phyloP scores from a whole-genome alignment of 2,329 filamentous ascomycete genomes.

The Phialemoniopsis sp. region DNA sequence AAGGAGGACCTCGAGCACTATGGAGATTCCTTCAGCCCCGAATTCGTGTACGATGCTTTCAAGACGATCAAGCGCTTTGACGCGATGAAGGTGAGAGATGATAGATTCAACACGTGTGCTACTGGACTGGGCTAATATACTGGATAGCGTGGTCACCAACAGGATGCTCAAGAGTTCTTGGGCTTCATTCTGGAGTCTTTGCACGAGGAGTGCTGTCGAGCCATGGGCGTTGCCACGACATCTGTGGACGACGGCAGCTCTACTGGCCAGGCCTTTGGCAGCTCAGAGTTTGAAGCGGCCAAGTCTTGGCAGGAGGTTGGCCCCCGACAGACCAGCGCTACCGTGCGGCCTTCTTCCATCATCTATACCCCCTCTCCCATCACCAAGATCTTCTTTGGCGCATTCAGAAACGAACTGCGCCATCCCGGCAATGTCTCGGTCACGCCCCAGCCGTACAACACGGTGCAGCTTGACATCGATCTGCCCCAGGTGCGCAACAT shows the following conservation, averaged over 20 bases:
- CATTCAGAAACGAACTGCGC: constrained; percentile 82
- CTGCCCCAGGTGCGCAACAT: constrained; percentile 85
- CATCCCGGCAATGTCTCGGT: constrained; percentile 89
- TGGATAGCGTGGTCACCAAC: constrained; percentile 80
- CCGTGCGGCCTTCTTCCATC: constrained; percentile 81
- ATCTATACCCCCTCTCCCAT: constrained; percentile 74
- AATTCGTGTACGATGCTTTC: constrained; percentile 94
- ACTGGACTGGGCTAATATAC: constrained; percentile 7
- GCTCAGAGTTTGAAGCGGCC: constrained; percentile 12
- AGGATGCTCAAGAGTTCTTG: constrained; percentile 96
- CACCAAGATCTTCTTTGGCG: constrained; percentile 91
- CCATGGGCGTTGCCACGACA: constrained; percentile 54
- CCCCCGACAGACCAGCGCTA: constrained; percentile 79
- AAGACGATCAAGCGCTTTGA: constrained; percentile 81
- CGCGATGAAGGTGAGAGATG: constrained; percentile 72
- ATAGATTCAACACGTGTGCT: neutral
- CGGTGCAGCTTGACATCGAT: constrained; percentile 91
- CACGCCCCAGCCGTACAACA: constrained; percentile 89
- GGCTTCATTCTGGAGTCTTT: constrained; percentile 89
- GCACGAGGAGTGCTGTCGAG: constrained; percentile 83
- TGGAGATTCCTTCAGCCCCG: constrained; percentile 86
- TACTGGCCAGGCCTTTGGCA: too few relatives aligned
- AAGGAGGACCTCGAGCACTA: constrained; percentile 82
- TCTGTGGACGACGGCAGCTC: constrained; percentile 5
- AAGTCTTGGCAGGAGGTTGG: constrained; percentile 93